phyloP scores from a whole-genome alignment of 75 land plant genomes.

The Sequoiadendron giganteum region DNA sequence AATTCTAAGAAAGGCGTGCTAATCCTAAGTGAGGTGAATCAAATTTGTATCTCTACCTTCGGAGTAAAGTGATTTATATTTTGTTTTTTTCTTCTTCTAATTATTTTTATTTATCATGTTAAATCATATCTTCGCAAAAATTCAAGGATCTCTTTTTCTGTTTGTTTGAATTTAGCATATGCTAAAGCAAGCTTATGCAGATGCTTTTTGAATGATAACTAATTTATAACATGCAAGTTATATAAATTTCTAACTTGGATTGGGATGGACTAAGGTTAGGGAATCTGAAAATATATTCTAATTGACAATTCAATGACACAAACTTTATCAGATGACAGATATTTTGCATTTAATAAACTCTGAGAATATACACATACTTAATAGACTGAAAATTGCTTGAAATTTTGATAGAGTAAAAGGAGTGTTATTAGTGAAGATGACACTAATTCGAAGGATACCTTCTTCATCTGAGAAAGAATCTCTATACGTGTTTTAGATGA shows the following conservation, averaged over 20 bases:
- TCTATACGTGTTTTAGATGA: not conserved
- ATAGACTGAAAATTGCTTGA: not conserved
- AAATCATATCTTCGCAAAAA: not conserved
- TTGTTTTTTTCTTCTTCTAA: too few relatives aligned
- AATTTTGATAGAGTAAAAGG: not conserved
- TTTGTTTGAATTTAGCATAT: not conserved
- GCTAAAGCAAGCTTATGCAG: not conserved
- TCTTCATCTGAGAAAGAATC: not conserved
- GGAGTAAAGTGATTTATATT: not conserved
- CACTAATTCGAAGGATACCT: not conserved
- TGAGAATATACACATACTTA: not conserved
- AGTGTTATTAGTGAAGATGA: not conserved
- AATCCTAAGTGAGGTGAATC: slow-evolving; percentile 46
- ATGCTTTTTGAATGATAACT: not conserved
- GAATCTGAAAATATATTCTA: not conserved
- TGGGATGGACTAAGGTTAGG: not conserved
- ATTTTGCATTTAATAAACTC: not conserved
- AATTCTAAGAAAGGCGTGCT: slow-evolving; percentile 46
- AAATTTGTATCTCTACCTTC: not conserved
- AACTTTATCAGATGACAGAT: not conserved
- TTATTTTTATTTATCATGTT: not conserved
- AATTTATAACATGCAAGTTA: not conserved
- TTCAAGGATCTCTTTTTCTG: not conserved
- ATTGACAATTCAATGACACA: not conserved
- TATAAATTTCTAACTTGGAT: not conserved